Conservation (phyloP, 805 yeast species). For the Monosporozyma unispora region DNA sequence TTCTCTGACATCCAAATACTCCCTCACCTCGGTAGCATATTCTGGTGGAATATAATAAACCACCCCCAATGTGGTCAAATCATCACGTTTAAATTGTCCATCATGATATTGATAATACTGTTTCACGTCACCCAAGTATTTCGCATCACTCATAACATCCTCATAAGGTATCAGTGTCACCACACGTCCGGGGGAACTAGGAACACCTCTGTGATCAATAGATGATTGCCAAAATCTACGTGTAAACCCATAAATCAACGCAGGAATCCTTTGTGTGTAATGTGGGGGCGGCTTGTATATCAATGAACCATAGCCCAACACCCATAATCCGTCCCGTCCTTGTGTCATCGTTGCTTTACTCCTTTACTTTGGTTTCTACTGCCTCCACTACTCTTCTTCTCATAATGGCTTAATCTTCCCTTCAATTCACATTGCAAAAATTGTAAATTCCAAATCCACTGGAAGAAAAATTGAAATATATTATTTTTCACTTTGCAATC, state of each 20-base stretch:
- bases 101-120: slow-evolving; percentile 8
- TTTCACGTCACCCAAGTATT: slow-evolving; percentile 37
- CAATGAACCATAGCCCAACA: slow-evolving; percentile 84
- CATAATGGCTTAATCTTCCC: background rate
- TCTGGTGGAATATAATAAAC: slow-evolving; percentile 72
- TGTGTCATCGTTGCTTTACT: background rate
- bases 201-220: slow-evolving; percentile 84
- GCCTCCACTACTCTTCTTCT: background rate
- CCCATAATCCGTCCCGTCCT: slow-evolving; percentile 43
- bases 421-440: background rate
- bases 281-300: slow-evolving; percentile 86
- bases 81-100: slow-evolving; percentile 27
- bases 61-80: slow-evolving; percentile 62
- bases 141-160: slow-evolving; percentile 37
- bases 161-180: slow-evolving; percentile 65
- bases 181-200: slow-evolving; percentile 80
- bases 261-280: slow-evolving; percentile 53
- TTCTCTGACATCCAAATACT: slow-evolving; percentile 72
- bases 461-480: background rate
- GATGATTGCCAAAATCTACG: slow-evolving; percentile 90
- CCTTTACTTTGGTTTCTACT: background rate
- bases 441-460: background rate
- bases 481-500: background rate
- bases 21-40: slow-evolving; percentile 49
- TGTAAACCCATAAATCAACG: slow-evolving; percentile 64